These are phyloP conservation scores for Cyberlindnera xishuangbannaensis DNA, from an alignment of 805 yeast species.

Conservation along the genomic window DNA sequence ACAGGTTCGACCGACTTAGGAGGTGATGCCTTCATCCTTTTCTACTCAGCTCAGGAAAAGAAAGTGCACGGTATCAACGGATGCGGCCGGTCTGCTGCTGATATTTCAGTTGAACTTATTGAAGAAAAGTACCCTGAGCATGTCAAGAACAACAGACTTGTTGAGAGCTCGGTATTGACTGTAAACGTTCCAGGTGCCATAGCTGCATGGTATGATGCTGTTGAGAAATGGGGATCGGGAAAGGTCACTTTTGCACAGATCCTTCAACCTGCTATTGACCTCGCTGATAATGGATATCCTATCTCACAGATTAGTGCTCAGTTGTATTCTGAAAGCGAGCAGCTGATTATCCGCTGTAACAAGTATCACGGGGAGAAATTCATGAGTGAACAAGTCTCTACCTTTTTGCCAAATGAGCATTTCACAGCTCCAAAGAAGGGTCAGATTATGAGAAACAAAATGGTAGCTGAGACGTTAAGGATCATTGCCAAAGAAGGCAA, in stretches of 20 bases:
- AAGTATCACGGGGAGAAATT: constrained; percentile 27
- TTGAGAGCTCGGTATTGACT: constrained; percentile 46
- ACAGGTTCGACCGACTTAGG: constrained; percentile 62
- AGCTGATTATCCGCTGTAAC: constrained; percentile 32
- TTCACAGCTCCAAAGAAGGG: constrained; percentile 52
- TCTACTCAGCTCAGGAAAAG: constrained; percentile 43
- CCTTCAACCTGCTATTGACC: constrained; percentile 57
- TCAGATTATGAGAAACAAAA: constrained; percentile 46
- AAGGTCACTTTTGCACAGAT: constrained; percentile 53
- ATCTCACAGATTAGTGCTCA: constrained; percentile 53
- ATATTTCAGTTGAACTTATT: constrained; percentile 42
- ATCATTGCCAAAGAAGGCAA: constrained; percentile 51
- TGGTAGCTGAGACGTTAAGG: constrained; percentile 48
- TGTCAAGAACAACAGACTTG: constrained; percentile 43
- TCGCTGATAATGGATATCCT: constrained; percentile 65
- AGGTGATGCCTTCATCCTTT: constrained; percentile 63
- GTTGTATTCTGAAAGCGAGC: constrained; percentile 40
- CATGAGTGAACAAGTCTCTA: constrained; percentile 24
- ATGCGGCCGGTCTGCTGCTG: constrained; percentile 61
- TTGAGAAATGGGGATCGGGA: constrained; percentile 68
- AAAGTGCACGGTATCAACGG: constrained; percentile 68
- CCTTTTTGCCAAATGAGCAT: constrained; percentile 34
- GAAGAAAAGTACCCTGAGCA: constrained; percentile 35
- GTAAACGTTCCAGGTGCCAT: constrained; percentile 76
- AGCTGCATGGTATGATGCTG: constrained; percentile 74